A percentile compares a stretch with the other conserved stretches of the same genome.
Conservation (phyloP, 1,284 basidiomycete species). For the Coniferiporia weirii region DNA sequence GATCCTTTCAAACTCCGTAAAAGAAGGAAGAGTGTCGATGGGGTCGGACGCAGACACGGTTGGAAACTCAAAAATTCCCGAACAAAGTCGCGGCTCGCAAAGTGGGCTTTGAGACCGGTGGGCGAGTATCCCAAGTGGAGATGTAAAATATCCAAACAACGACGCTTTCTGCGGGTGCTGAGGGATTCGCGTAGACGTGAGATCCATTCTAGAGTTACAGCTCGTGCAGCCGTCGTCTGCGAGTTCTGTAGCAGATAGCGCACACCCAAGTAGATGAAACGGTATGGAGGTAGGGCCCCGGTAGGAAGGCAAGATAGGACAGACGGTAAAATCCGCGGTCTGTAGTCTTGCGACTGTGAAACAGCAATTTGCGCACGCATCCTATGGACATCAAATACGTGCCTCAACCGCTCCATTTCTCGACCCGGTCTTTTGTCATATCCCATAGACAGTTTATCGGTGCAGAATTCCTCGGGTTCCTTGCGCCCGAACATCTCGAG, state of each 20-base stretch:
- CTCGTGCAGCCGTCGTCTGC: constrained; percentile 21
- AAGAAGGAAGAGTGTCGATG: constrained; percentile 58
- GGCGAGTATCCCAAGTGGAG: constrained; percentile 25
- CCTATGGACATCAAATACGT: not conserved
- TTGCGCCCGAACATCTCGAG: constrained; percentile 14
- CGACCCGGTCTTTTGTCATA: not conserved
- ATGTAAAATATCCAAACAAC: constrained; percentile 31
- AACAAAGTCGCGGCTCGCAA: constrained; percentile 33
- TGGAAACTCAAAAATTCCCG: constrained; percentile 42
- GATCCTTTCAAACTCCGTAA: constrained; percentile 44
- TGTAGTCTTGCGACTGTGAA: not conserved
- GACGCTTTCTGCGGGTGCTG: constrained; percentile 15
- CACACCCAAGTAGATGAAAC: constrained; percentile 11
- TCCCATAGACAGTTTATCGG: not conserved
- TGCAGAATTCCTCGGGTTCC: constrained; percentile 3
- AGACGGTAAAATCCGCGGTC: not conserved
- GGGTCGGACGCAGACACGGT: constrained; percentile 46
- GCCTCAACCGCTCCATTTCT: not conserved
- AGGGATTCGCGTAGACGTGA: constrained; percentile 22
- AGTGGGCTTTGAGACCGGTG: constrained; percentile 24
- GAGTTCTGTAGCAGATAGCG: constrained; percentile 10
- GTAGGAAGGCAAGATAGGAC: not conserved
- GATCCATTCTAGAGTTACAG: constrained; percentile 26
- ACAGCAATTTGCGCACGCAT: not conserved
- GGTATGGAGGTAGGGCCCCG: constrained; percentile 3